A percentile compares a stretch with the other conserved stretches of the same genome.
phyloP scores from a whole-genome alignment of 352 stramenopile species.

The Pythium myriotylum region DNA sequence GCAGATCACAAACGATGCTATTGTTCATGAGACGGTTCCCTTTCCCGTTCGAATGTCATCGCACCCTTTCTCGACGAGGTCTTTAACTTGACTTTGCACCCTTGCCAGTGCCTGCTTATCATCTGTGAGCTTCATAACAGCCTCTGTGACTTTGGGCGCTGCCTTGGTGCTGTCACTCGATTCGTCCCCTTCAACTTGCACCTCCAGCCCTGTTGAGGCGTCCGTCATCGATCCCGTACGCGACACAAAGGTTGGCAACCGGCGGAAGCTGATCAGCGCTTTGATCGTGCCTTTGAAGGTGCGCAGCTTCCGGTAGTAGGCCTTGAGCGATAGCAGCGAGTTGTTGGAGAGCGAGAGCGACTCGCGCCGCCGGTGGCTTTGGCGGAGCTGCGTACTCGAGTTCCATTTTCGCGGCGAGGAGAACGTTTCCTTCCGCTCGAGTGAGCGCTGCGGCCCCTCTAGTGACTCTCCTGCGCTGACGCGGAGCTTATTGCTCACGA shows the following conservation, averaged over 20 bases:
- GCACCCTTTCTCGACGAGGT: slow-evolving; percentile 61
- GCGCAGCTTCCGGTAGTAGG: slow-evolving; percentile 66
- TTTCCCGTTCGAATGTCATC: neutral
- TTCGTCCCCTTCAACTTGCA: neutral
- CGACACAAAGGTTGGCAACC: slow-evolving; percentile 23
- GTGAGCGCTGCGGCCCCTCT: slow-evolving; percentile 1
- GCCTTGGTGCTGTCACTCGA: too few species aligned
- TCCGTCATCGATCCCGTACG: neutral
- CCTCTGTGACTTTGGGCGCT: slow-evolving; percentile 19
- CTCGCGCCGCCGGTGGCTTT: slow-evolving; percentile 20
- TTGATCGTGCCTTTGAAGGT: slow-evolving; percentile 74
- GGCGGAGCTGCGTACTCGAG: slow-evolving; percentile 11
- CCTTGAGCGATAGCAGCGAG: slow-evolving; percentile 66
- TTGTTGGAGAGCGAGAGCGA: slow-evolving; percentile 17
- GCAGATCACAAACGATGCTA: neutral
- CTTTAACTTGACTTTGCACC: slow-evolving; percentile 62
- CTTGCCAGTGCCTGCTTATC: slow-evolving; percentile 38
- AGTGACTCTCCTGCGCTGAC: neutral
- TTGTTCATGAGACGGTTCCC: neutral
- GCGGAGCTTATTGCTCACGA: slow-evolving; percentile 31
- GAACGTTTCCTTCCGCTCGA: slow-evolving; percentile 25
- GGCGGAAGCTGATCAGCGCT: slow-evolving; percentile 59
- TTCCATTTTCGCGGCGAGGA: slow-evolving; percentile 36
- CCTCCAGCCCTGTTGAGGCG: neutral
- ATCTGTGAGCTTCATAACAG: slow-evolving; percentile 44